A percentile compares a stretch with the other conserved stretches of the same genome.
Evolutionary conservation across 768 basidiomycete species (phyloP).

Genomic region (Sporobolomyces roseus): DNA sequence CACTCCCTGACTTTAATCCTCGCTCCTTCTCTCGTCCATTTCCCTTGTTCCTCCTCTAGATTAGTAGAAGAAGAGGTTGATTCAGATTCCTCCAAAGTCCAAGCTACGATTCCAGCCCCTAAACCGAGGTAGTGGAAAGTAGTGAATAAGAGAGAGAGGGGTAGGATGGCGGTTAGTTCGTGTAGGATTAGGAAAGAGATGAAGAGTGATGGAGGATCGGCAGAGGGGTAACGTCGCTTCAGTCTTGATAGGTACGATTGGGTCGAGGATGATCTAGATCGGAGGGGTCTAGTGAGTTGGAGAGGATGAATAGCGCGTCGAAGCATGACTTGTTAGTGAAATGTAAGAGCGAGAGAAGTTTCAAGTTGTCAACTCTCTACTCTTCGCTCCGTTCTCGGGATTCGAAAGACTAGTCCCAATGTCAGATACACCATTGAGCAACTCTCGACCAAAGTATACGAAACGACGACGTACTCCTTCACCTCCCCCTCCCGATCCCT

Average conservation of each 20-base stretch:
- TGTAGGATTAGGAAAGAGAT: slow-evolving; percentile 79
- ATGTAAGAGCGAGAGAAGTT: background rate
- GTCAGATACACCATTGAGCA: background rate
- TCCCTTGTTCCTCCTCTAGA: slow-evolving; percentile 38
- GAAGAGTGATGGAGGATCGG: slow-evolving; percentile 70
- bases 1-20: slow-evolving; percentile 47
- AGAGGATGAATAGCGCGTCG: background rate
- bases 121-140: slow-evolving; percentile 63
- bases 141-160: slow-evolving; percentile 71
- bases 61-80: slow-evolving; percentile 44
- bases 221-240: slow-evolving; percentile 59
- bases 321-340: background rate
- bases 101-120: slow-evolving; percentile 62
- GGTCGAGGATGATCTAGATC: background rate
- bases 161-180: slow-evolving; percentile 74
- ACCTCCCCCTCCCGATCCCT: slow-evolving; percentile 26
- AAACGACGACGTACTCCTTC: slow-evolving; percentile 24
- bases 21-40: slow-evolving; percentile 41
- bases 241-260: slow-evolving; percentile 48
- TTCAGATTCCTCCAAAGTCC: slow-evolving; percentile 35
- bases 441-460: background rate
- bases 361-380: background rate
- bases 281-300: background rate
- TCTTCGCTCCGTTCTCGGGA: background rate
- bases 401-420: background rate